phyloP scores from a whole-genome alignment of 1,284 basidiomycete genomes.

The Phellinidium pouzarii region DNA sequence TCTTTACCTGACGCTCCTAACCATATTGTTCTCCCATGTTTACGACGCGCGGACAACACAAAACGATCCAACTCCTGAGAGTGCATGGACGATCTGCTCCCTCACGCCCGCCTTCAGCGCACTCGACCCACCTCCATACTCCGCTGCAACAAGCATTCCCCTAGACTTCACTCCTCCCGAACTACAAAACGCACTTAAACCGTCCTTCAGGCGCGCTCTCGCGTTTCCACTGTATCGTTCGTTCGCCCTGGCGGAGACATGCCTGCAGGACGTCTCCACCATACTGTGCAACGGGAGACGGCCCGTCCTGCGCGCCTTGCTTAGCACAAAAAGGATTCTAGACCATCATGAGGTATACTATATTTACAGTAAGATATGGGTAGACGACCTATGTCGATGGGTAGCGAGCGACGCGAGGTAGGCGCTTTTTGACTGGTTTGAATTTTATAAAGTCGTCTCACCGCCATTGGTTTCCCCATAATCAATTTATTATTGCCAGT shows the following conservation, averaged over 20 bases:
- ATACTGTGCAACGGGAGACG: conserved; percentile 55
- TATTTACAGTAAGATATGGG: conserved; percentile 75
- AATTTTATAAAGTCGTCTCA: not conserved
- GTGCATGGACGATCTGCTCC: conserved; percentile 71
- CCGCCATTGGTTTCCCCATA: not conserved
- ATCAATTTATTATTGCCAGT: conserved; percentile 31
- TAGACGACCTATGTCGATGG: conserved; percentile 77
- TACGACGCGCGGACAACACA: conserved; percentile 74
- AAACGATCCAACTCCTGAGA: conserved; percentile 71
- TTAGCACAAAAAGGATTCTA: conserved; percentile 62
- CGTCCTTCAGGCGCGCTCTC: conserved; percentile 66
- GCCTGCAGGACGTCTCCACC: conserved; percentile 55
- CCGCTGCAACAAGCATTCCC: conserved; percentile 22
- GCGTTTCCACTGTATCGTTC: conserved; percentile 73
- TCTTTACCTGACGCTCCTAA: conserved; percentile 61
- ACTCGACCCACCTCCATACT: conserved; percentile 60
- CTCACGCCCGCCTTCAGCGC: conserved; percentile 71
- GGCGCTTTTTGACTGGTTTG: conserved; percentile 19
- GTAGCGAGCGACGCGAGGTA: conserved; percentile 55
- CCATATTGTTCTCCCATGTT: conserved; percentile 65
- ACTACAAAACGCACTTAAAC: conserved; percentile 41
- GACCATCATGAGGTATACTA: conserved; percentile 80
- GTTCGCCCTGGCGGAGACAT: conserved; percentile 60
- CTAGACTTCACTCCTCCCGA: conserved; percentile 38
- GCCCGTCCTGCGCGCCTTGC: conserved; percentile 50